Conservation (phyloP, 2,329 filamentous ascomycete genomes). For the Endoconidiophora polonica region DNA sequence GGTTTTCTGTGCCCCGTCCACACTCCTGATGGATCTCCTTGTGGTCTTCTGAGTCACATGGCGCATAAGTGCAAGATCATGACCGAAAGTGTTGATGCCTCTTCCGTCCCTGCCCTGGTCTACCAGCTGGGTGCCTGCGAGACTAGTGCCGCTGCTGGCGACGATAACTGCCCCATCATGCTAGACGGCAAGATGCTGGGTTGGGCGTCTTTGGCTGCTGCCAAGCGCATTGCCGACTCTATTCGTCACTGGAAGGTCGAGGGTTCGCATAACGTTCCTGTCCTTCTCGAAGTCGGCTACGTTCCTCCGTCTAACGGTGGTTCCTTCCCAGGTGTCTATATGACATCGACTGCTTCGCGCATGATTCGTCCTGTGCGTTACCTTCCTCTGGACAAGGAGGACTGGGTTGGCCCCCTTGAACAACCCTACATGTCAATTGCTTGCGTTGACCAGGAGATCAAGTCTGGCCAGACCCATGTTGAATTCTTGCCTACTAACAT, state of each 20-base stretch:
- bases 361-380: slow-evolving; percentile 92
- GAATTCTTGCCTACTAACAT: slow-evolving; percentile 94
- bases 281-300: slow-evolving; percentile 79
- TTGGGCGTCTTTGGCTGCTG: slow-evolving; percentile 75
- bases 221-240: slow-evolving; percentile 66
- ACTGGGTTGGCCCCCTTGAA: slow-evolving; percentile 84
- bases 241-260: slow-evolving; percentile 92
- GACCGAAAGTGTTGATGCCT: slow-evolving; percentile 58
- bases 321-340: slow-evolving; percentile 92
- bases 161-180: slow-evolving; percentile 77
- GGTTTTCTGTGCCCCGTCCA: slow-evolving; percentile 95
- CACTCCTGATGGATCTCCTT: slow-evolving; percentile 89
- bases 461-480: slow-evolving; percentile 83
- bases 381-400: slow-evolving; percentile 66
- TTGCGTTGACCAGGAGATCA: slow-evolving; percentile 71
- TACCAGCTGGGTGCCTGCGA: slow-evolving; percentile 64
- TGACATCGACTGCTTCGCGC: slow-evolving; percentile 69
- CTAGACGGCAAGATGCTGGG: slow-evolving; percentile 81
- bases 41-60: slow-evolving; percentile 86
- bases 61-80: slow-evolving; percentile 87
- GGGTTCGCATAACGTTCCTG: slow-evolving; percentile 61
- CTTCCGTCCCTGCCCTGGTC: slow-evolving; percentile 55
- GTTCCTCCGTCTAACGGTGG: slow-evolving; percentile 76
- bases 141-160: slow-evolving; percentile 58
- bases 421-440: slow-evolving; percentile 98